These are phyloP conservation scores for Penicillium malachiteum DNA, from an alignment of 495 filamentous ascomycete species.

Conservation along the genomic window DNA sequence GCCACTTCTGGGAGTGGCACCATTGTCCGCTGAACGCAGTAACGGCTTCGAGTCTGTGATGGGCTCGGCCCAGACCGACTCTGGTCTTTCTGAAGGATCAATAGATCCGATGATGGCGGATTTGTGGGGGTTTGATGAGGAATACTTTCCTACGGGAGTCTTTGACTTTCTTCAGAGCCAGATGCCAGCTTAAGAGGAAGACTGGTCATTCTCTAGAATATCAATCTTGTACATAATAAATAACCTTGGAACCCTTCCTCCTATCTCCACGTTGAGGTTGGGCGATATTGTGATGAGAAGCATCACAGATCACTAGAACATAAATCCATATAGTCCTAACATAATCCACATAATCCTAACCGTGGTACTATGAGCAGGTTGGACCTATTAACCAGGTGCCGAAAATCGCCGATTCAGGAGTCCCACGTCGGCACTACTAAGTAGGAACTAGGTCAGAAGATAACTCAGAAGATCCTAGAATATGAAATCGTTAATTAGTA, in stretches of 20 bases:
- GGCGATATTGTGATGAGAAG: background rate
- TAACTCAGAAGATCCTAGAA: constrained; percentile 15
- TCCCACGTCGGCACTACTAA: too few relatives aligned
- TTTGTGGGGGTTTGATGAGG: constrained; percentile 49
- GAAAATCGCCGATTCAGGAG: too few relatives aligned
- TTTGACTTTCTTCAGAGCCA: constrained; percentile 52
- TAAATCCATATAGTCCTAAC: background rate
- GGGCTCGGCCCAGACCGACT: constrained; percentile 26
- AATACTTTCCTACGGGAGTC: constrained; percentile 49
- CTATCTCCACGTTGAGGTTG: background rate
- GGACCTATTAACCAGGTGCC: too few relatives aligned
- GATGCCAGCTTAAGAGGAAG: constrained; percentile 37
- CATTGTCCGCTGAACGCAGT: constrained; percentile 44
- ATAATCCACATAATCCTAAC: background rate
- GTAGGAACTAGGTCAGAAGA: too few relatives aligned
- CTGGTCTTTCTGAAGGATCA: constrained; percentile 45
- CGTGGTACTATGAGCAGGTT: too few relatives aligned
- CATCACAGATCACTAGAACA: background rate
- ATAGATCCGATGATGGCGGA: constrained; percentile 50
- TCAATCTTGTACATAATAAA: constrained; percentile 9
- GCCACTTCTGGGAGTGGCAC: constrained; percentile 43
- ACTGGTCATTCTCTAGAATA: background rate
- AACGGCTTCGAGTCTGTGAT: constrained; percentile 31
- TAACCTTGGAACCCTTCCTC: too few relatives aligned
- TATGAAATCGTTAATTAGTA: too few relatives aligned